Base-by-base conservation (phyloP, 2,329 filamentous ascomycete species). In the Penicillium sp. region DNA sequence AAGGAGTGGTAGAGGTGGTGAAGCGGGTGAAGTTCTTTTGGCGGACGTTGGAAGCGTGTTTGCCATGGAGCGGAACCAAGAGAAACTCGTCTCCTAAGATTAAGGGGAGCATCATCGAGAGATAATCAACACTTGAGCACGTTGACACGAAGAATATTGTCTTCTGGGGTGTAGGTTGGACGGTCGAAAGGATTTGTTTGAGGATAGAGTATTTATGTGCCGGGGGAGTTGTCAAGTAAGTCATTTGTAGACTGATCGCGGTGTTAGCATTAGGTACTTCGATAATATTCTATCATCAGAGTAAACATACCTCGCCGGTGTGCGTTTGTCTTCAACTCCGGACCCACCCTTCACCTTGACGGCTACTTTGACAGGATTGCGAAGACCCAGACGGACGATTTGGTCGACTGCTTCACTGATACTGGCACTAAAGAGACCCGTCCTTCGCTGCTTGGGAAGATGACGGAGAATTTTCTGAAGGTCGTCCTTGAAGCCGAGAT, bases 401-500 rank as follows among this genome's bases (percentile, higher is more conserved):
- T 97, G 90, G 56, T 92, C 87, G 1, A 99, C 90, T 1, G 94
- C 94, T 68, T 97, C 94, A 63, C 89, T 94, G n/a, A 99, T 89
- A 64, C 89, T 95, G 10, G 94, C 94, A 66, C 91, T 96, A 74
- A 97, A 99, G 0, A 99, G 77, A 0, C 94, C 94, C 0, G 94
- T 99, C 42, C 94, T 83, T 45, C 94, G 82, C 70, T 99, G 94
- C 68, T 99, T 99, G 0, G 94, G 94, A 5, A 99, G 76, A 13
- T 89, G 83, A 0, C 85, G 84, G 18, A 99, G 76, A 33, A 97
- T 96, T 49, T 85, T 89, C 61, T 94, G 90, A 23, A 99, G 74
- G 61, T 96, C 91, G 49, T 90, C 87, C 70, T 95, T 94, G 74
- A 99, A 97, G 5, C 95, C 94, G 18, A 97, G 81, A 73, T 99